A percentile compares a stretch with the other conserved stretches of the same genome.
phyloP scores from a whole-genome alignment of 495 filamentous ascomycete genomes.

The Daldinia vernicosa region DNA sequence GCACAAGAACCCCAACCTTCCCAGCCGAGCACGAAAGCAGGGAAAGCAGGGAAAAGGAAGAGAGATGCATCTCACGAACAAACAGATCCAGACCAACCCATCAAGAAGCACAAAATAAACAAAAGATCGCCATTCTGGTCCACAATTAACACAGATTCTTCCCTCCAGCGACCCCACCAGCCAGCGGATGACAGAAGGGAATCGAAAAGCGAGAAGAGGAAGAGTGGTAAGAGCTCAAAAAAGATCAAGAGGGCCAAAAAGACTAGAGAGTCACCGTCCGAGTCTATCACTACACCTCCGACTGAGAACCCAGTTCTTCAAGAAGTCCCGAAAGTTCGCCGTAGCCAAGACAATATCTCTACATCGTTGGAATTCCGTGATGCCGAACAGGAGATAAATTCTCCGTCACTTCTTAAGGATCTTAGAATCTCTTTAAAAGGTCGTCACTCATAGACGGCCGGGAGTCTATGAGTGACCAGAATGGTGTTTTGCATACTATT shows the following conservation, averaged over 20 bases:
- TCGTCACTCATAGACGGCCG: conserved; percentile 48
- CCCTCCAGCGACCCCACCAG: not conserved
- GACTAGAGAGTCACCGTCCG: not conserved
- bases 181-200: not conserved
- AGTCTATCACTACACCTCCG: not conserved
- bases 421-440: conserved; percentile 35
- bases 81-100: not conserved
- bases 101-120: conserved; percentile 16
- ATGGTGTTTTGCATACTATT: conserved; percentile 36
- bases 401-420: not conserved
- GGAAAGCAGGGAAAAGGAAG: conserved; percentile 12
- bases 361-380: not conserved
- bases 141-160: not conserved
- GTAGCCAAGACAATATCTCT: not conserved
- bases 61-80: not conserved
- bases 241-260: not conserved
- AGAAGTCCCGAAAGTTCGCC: not conserved
- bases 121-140: conserved; percentile 32
- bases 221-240: not conserved
- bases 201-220: not conserved
- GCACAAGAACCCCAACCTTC: not conserved
- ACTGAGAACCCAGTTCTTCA: not conserved
- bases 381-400: not conserved
- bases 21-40: not conserved
- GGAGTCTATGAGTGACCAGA: conserved; percentile 48